phyloP scores from a whole-genome alignment of 768 basidiomycete species.

The Mycena polygramma region DNA sequence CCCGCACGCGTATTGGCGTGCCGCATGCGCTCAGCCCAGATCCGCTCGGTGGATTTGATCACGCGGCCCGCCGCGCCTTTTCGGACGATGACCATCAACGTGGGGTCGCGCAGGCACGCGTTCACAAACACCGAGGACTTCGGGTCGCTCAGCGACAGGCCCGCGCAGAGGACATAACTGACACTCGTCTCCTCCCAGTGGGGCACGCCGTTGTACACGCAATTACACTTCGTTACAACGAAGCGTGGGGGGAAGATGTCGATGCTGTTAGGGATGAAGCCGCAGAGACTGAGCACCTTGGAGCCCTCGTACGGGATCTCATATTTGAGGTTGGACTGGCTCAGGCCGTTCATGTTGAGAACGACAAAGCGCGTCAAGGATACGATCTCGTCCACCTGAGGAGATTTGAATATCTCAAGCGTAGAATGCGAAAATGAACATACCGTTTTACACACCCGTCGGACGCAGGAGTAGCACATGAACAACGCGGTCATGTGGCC shows the following conservation, averaged over 20 bases:
- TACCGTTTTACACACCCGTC: conserved; percentile 48
- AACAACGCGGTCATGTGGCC: conserved; percentile 48
- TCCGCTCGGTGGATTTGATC: conserved; percentile 40
- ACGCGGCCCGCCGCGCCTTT: conserved; percentile 44
- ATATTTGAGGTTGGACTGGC: conserved; percentile 42
- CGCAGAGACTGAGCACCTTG: conserved; percentile 46
- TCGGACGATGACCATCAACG: conserved; percentile 48
- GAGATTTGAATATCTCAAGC: not conserved
- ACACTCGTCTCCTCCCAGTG: conserved; percentile 47
- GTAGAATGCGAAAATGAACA: not conserved
- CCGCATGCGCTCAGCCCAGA: conserved; percentile 47
- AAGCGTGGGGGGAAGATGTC: conserved; percentile 41
- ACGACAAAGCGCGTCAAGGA: conserved; percentile 46
- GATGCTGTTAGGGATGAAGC: conserved; percentile 46
- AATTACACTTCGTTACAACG: conserved; percentile 40
- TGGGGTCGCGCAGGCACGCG: conserved; percentile 46
- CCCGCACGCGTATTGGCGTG: conserved; percentile 43
- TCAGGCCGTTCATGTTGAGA: conserved; percentile 34
- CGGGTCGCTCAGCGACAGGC: conserved; percentile 45
- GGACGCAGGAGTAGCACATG: conserved; percentile 49
- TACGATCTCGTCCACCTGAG: conserved; percentile 47
- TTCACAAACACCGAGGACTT: conserved; percentile 47
- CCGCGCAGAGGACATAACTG: conserved; percentile 44
- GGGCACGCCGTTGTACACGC: conserved; percentile 34
- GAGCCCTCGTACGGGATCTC: conserved; percentile 40